Evolutionary conservation across 352 stramenopile genomes (phyloP).

Genomic region (Phytopythium sindhum): DNA sequence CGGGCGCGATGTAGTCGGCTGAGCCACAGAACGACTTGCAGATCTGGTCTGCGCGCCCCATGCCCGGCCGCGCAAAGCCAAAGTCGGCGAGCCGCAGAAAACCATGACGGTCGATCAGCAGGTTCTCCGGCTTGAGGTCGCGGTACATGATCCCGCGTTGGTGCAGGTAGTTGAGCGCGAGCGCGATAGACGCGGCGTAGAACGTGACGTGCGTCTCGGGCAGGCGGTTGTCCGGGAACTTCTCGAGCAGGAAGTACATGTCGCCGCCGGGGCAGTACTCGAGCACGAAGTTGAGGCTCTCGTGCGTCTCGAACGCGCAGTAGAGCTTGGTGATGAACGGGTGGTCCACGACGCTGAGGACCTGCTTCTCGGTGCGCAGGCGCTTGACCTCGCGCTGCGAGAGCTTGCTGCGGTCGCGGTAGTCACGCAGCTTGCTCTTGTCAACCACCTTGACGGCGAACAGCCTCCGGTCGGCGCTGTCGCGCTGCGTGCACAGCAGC

Average conservation of each 20-base stretch:
- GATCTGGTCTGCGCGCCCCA: constrained; percentile 48
- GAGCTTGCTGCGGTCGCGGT: constrained; percentile 17
- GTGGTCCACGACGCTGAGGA: constrained; percentile 93
- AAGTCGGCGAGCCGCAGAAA: constrained; percentile 88
- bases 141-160: constrained; percentile 79
- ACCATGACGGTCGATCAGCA: constrained; percentile 86
- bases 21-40: constrained; percentile 84
- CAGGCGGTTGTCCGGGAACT: constrained; percentile 91
- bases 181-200: constrained; percentile 96
- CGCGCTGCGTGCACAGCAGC: constrained; percentile 50
- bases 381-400: constrained; percentile 45
- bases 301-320: constrained; percentile 87
- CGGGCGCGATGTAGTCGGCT: constrained; percentile 82
- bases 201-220: constrained; percentile 91
- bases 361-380: constrained; percentile 96
- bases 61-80: constrained; percentile 62
- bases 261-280: constrained; percentile 98
- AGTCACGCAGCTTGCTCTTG: constrained; percentile 58
- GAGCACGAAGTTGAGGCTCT: constrained; percentile 97
- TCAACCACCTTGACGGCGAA: constrained; percentile 78
- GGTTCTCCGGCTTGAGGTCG: constrained; percentile 91
- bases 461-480: constrained; percentile 28
- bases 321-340: constrained; percentile 98
- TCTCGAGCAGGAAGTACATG: constrained; percentile 93
- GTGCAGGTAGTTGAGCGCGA: constrained; percentile 92